Percentiles rank a stretch among this genome's conserved stretches.
Conservation (phyloP, 257 asterid genomes). For the Striga asiatica region DNA sequence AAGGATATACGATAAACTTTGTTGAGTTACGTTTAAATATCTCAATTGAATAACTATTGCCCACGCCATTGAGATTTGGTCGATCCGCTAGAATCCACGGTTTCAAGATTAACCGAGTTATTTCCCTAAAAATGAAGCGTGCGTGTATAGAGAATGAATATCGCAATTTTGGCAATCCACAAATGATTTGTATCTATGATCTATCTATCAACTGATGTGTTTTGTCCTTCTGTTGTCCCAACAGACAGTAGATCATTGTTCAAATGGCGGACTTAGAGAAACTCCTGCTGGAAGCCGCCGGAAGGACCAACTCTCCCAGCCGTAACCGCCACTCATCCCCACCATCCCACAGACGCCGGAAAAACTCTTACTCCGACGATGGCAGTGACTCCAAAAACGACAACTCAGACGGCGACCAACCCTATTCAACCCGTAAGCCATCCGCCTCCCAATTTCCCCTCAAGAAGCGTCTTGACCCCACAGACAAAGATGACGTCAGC, state of each 20-base stretch:
- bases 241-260: slow-evolving; percentile 16
- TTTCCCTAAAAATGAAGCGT: neutral
- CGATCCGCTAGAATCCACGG: neutral
- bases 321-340: slow-evolving; percentile 65
- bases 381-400: slow-evolving; percentile 83
- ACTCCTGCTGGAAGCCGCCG: slow-evolving; percentile 89
- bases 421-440: slow-evolving; percentile 62
- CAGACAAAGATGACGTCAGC: slow-evolving; percentile 62
- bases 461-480: slow-evolving; percentile 74
- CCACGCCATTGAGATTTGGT: neutral
- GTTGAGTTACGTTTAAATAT: neutral
- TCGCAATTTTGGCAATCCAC: neutral
- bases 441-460: slow-evolving; percentile 84
- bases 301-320: slow-evolving; percentile 53
- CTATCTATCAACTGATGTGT: neutral
- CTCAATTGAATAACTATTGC: neutral
- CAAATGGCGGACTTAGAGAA: slow-evolving; percentile 79
- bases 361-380: slow-evolving; percentile 58
- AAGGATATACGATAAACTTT: neutral
- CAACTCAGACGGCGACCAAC: slow-evolving; percentile 75
- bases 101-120: neutral
- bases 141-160: neutral
- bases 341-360: slow-evolving; percentile 52
- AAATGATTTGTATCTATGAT: slow-evolving; percentile 1
- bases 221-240: slow-evolving; percentile 10